Conservation (phyloP, 2,329 filamentous ascomycete species). For the Penicillium brevicompactum region DNA sequence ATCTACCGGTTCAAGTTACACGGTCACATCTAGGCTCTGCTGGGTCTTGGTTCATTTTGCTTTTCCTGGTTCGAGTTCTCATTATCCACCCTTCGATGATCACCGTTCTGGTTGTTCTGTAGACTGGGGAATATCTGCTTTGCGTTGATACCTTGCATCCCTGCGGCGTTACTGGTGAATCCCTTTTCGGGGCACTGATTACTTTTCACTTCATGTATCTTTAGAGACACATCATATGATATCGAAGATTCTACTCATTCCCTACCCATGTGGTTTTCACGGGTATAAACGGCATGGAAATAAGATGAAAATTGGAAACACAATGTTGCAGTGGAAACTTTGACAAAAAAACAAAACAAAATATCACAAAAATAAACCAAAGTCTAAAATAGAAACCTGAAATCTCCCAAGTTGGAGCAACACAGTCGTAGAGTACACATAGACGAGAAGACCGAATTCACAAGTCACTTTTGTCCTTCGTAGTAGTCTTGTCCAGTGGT, state of each 20-base stretch:
- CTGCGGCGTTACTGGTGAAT: conserved; percentile 17
- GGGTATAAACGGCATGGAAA: too few species aligned
- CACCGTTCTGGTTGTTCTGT: not conserved
- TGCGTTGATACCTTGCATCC: conserved; percentile 25
- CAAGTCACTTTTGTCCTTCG: too few species aligned
- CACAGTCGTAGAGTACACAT: too few species aligned
- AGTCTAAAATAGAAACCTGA: too few species aligned
- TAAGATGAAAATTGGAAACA: too few species aligned
- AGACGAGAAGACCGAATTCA: too few species aligned
- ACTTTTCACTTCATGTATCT: not conserved
- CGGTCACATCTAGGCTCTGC: conserved; percentile 34
- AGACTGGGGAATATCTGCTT: conserved; percentile 8
- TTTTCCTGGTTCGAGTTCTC: not conserved
- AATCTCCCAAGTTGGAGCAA: too few species aligned
- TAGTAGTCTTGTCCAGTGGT: too few species aligned
- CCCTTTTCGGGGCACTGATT: not conserved
- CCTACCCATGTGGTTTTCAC: too few species aligned
- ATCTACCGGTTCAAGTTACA: conserved; percentile 50
- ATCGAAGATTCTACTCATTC: not conserved
- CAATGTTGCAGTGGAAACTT: too few species aligned
- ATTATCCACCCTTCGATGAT: not conserved
- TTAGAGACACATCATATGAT: conserved; percentile 4
- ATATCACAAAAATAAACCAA: too few species aligned
- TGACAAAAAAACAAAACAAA: too few species aligned
- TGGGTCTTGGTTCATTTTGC: not conserved